Evolutionary conservation across 208 protist species (phyloP), one percentile per base, ranked within the genome.

Genomic region (Entamoeba invadens): DNA sequence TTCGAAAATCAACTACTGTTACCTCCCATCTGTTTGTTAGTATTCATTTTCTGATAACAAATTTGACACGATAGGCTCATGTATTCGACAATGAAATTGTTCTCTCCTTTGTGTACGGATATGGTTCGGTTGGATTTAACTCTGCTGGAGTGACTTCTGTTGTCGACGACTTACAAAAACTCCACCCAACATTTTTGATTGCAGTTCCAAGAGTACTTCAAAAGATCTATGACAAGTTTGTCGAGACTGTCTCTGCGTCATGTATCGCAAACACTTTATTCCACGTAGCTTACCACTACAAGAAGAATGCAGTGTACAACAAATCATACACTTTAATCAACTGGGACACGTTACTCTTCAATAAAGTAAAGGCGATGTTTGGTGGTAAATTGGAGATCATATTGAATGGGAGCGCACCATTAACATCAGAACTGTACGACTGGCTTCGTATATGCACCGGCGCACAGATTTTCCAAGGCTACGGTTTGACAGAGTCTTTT

Each of bases 201-300:
- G 18, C 35, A 57, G 93, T 94, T 18, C 93, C 93, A 44, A 25
- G 93, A 42, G 72, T 94, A 21, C 47, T 94, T 3, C 16, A 51
- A 38, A 93, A 93, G 92, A 68, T 93, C 45, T 68, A 68, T 44
- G 14, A 4, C 45, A n/a, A 8, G 10, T 14, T 91, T 91, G 10
- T 91, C 21, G 68, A 91, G 42, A 91, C 68, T 91, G 68, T 91
- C 25, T 25, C 12, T 57, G n/a, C 10, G 6, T 91, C 68, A 44
- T 42, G n/a, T 14, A 5, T 14, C 4, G 68, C 68, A 6, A 42
- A 42, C 4, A 91, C 68, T 16, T n/a, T 91, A 4, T 91, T n/a
- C 18, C 25, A 91, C 6, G 10, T 14, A 5, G 68, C 68, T 42
- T 91, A 14, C 42, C 42, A 14, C 42, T 91, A 14, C 10, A 91